Percentiles rank a stretch among this genome's conserved stretches.
Conservation (phyloP, 495 filamentous ascomycete genomes). For the Penicillium macrosclerotiorum region DNA sequence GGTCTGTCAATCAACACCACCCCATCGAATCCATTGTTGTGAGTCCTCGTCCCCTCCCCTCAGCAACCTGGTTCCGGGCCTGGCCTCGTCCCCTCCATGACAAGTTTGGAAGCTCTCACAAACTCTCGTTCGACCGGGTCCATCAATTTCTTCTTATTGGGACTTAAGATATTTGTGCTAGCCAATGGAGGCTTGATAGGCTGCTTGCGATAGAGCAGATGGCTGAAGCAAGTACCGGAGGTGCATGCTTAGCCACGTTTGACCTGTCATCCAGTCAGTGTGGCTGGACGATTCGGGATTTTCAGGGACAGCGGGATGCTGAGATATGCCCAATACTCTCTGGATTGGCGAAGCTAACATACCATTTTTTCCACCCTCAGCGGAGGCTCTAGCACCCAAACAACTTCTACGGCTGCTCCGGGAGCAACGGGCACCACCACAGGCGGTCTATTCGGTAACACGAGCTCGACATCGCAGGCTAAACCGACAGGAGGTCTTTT, state of each 20-base stretch:
- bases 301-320: background rate
- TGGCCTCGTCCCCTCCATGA: background rate
- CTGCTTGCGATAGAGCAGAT: too few species aligned
- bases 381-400: constrained; percentile 28
- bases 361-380: background rate
- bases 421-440: constrained; percentile 23
- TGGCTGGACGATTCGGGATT: too few species aligned
- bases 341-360: constrained; percentile 5
- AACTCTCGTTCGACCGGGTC: too few species aligned
- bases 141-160: too few species aligned
- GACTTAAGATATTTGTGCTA: too few species aligned
- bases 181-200: background rate
- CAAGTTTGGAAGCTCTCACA: background rate
- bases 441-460: constrained; percentile 41
- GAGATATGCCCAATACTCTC: background rate
- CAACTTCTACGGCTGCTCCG: constrained; percentile 28
- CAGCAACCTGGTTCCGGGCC: background rate
- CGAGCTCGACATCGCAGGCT: constrained; percentile 25
- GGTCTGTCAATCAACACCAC: constrained; percentile 79
- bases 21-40: constrained; percentile 71
- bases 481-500: constrained; percentile 50
- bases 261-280: too few species aligned
- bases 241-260: too few species aligned
- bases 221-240: too few species aligned
- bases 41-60: constrained; percentile 29